A percentile compares a stretch with the other conserved stretches of the same genome.
Evolutionary conservation across 371 early-diverging fungal genomes (phyloP).

Genomic region (Mucor irregularis): DNA sequence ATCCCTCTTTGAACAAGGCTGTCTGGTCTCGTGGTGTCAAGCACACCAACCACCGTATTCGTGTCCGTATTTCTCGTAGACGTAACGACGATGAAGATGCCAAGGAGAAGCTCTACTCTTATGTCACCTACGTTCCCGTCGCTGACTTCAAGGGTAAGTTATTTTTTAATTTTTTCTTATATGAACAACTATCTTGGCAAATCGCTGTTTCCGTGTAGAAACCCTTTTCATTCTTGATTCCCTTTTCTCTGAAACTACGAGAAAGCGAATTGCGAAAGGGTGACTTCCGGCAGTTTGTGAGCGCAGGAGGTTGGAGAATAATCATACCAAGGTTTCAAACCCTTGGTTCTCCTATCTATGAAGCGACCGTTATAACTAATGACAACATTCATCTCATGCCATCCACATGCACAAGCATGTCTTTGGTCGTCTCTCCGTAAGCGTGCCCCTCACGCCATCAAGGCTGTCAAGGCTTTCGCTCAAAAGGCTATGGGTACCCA

Average conservation of each 20-base stretch:
- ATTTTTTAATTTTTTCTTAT: background rate
- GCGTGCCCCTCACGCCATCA: conserved; percentile 93
- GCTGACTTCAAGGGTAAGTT: conserved; percentile 80
- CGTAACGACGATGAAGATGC: conserved; percentile 94
- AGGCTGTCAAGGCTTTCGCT: conserved; percentile 88
- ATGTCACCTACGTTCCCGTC: conserved; percentile 83
- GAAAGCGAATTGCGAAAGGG: background rate
- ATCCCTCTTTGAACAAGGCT: conserved; percentile 78
- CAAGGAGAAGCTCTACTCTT: conserved; percentile 93
- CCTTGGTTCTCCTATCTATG: conserved; percentile 30
- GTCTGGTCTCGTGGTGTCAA: conserved; percentile 91
- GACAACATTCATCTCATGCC: too few species aligned
- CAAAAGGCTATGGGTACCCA: conserved; percentile 87
- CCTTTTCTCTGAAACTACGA: background rate
- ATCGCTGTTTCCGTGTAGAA: conserved; percentile 7
- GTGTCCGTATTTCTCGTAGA: conserved; percentile 89
- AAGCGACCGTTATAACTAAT: too few species aligned
- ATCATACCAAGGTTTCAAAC: conserved; percentile 12
- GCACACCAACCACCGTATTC: conserved; percentile 89
- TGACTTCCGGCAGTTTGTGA: conserved; percentile 26
- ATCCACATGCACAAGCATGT: conserved; percentile 94
- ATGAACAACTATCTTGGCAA: background rate
- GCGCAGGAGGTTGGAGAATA: conserved; percentile 33
- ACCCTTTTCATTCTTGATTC: background rate
- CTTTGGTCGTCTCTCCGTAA: conserved; percentile 89